These are phyloP conservation scores for Pneumocystis wakefieldiae DNA, from an alignment of 1,139 yeast species.

Conservation along the genomic window DNA sequence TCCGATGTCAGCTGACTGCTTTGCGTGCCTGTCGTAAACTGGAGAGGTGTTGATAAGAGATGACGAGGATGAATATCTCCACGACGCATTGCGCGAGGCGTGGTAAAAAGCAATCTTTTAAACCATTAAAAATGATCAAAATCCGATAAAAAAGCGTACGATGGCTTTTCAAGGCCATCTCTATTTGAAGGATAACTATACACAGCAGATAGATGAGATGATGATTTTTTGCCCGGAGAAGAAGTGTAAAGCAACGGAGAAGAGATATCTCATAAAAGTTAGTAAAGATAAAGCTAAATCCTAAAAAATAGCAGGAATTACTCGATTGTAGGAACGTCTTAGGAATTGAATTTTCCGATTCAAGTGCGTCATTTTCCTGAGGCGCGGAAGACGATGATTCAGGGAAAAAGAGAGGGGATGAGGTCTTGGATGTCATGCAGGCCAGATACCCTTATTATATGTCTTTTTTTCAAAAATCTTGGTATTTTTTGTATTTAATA, in stretches of 20 bases:
- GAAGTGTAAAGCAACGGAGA: not conserved
- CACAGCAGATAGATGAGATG: not conserved
- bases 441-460: not conserved
- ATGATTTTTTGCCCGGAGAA: not conserved
- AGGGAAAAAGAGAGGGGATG: not conserved
- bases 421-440: not conserved
- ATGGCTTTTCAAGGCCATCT: not conserved
- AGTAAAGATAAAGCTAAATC: not conserved
- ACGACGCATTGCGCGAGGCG: conserved; percentile 24
- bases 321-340: not conserved
- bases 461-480: not conserved
- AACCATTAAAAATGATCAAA: not conserved
- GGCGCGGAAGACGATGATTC: not conserved
- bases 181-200: not conserved
- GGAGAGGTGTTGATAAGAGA: conserved; percentile 37
- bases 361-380: not conserved
- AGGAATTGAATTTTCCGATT: not conserved
- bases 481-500: not conserved
- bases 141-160: not conserved
- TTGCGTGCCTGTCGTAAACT: conserved; percentile 24
- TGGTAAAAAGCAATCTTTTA: not conserved
- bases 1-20: conserved; percentile 22
- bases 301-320: not conserved
- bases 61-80: conserved; percentile 48
- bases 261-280: not conserved